These are phyloP conservation scores for Asterophora parasitica DNA, from an alignment of 768 basidiomycete genomes.

Conservation along the genomic window DNA sequence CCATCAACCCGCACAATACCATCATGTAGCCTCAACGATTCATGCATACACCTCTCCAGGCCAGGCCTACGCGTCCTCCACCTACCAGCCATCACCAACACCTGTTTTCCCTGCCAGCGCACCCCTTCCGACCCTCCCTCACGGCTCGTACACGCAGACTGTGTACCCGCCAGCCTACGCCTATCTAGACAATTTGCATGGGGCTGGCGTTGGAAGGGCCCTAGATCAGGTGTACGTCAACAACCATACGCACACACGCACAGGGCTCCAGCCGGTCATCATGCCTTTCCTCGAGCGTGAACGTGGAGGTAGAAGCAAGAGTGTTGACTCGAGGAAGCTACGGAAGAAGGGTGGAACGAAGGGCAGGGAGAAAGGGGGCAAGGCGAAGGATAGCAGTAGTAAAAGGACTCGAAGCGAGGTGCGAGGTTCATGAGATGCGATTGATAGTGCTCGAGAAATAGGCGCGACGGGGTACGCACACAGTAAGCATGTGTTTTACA, in stretches of 20 bases:
- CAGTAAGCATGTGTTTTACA: no score
- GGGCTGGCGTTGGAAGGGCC: neutral
- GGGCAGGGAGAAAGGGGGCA: neutral
- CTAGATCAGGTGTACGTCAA: neutral
- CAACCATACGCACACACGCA: neutral
- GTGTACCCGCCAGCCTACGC: neutral
- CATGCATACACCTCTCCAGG: no score
- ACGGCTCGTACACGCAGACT: neutral
- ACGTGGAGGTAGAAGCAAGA: constrained; percentile 1
- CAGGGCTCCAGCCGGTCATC: constrained; percentile 1
- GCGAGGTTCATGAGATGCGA: neutral
- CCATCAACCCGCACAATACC: no score
- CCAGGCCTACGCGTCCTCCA: neutral
- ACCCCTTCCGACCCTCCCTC: neutral
- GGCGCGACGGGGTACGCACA: no score
- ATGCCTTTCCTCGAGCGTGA: constrained; percentile 1
- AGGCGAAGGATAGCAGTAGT: neutral
- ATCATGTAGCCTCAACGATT: no score
- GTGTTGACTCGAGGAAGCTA: neutral
- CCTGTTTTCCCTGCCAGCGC: neutral
- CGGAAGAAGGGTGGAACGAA: neutral
- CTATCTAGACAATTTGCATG: neutral
- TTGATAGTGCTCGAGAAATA: no score
- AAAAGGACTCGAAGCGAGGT: constrained; percentile 4
- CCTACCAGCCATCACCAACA: neutral